Conservation (phyloP, 2,329 filamentous ascomycete genomes). For the Curvularia verruculosa region DNA sequence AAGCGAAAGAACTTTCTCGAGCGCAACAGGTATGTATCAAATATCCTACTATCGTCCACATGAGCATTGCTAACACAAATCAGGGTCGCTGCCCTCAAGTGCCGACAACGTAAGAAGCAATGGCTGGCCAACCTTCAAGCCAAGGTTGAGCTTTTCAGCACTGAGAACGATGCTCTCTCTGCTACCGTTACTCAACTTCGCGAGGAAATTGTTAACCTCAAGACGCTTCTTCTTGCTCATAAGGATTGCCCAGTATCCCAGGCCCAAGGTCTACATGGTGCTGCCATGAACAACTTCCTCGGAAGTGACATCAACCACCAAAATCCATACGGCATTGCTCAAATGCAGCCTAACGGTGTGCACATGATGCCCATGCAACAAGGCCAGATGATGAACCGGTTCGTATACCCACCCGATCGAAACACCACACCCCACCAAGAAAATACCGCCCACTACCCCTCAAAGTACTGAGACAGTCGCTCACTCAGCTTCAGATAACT, state of each 20-base stretch:
- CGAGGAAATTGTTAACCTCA: slow-evolving; percentile 93
- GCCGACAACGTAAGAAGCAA: slow-evolving; percentile 97
- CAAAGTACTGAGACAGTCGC: slow-evolving; percentile 33
- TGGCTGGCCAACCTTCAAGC: slow-evolving; percentile 94
- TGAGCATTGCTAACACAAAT: slow-evolving; percentile 28
- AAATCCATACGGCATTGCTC: slow-evolving; percentile 58
- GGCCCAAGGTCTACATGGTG: slow-evolving; percentile 71
- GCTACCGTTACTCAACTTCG: slow-evolving; percentile 82
- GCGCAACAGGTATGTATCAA: slow-evolving; percentile 78
- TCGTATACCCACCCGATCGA: slow-evolving; percentile 38
- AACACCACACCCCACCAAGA: slow-evolving; percentile 32
- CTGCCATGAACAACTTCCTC: slow-evolving; percentile 58
- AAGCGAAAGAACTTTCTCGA: slow-evolving; percentile 98
- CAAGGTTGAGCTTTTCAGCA: slow-evolving; percentile 92
- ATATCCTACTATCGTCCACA: slow-evolving; percentile 20
- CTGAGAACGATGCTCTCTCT: slow-evolving; percentile 86
- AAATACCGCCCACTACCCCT: slow-evolving; percentile 37
- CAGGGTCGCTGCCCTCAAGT: slow-evolving; percentile 95
- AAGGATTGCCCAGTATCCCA: slow-evolving; percentile 96
- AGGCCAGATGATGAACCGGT: slow-evolving; percentile 49
- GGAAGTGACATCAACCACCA: slow-evolving; percentile 53
- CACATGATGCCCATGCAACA: slow-evolving; percentile 51
- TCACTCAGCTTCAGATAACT: slow-evolving; percentile 42
- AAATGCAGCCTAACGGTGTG: slow-evolving; percentile 50
- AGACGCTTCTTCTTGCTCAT: slow-evolving; percentile 89